phyloP scores from a whole-genome alignment of 768 basidiomycete species.

The Trametes villosa region DNA sequence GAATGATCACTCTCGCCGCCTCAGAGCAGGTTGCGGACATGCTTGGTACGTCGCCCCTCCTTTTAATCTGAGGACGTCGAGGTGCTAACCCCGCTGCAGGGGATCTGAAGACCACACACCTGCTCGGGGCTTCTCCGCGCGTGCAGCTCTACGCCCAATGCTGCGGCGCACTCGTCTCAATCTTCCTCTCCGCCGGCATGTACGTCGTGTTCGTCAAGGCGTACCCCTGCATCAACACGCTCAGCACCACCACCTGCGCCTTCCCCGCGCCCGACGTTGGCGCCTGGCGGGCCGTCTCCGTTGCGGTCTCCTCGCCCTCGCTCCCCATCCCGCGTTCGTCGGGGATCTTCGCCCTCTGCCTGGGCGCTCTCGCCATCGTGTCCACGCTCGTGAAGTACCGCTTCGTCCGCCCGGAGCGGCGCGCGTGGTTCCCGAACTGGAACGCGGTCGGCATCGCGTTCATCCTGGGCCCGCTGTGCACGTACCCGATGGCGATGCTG shows the following conservation, averaged over 20 bases:
- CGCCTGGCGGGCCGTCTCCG: constrained; percentile 27
- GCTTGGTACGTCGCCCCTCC: neutral
- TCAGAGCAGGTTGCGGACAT: constrained; percentile 28
- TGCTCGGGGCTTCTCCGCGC: constrained; percentile 30
- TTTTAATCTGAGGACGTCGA: neutral
- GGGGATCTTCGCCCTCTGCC: constrained; percentile 23
- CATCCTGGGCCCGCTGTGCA: constrained; percentile 27
- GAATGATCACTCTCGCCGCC: constrained; percentile 30
- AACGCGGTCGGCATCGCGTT: constrained; percentile 31
- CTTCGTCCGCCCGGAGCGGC: constrained; percentile 12
- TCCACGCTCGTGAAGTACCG: constrained; percentile 25
- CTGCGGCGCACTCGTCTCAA: constrained; percentile 31
- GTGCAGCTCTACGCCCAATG: constrained; percentile 33
- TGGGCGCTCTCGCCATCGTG: constrained; percentile 19
- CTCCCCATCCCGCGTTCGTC: constrained; percentile 28
- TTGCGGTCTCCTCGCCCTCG: constrained; percentile 23
- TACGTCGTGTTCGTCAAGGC: constrained; percentile 29
- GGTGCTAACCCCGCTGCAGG: neutral
- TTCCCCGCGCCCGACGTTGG: constrained; percentile 30
- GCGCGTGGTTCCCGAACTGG: constrained; percentile 28
- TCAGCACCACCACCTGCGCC: constrained; percentile 24
- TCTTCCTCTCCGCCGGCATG: constrained; percentile 31
- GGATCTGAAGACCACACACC: constrained; percentile 31
- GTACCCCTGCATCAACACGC: constrained; percentile 30
- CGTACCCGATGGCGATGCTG: constrained; percentile 30